Evolutionary conservation across 1,284 basidiomycete species (phyloP).

Genomic region (Trichosporon asahii): DNA sequence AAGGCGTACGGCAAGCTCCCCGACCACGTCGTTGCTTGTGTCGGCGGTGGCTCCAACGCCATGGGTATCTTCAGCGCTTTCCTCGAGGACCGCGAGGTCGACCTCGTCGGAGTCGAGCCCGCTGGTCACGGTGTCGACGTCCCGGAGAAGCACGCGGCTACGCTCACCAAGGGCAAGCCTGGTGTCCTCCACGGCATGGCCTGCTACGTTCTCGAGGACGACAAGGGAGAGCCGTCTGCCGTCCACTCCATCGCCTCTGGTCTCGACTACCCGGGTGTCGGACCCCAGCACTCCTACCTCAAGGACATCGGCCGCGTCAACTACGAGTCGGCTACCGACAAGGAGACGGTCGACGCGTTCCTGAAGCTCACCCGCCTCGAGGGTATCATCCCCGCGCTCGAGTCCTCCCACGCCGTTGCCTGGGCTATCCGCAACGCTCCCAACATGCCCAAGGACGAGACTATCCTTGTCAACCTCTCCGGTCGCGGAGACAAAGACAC

Average conservation of each 20-base stretch:
- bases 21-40: slow-evolving; percentile 91
- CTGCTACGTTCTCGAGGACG: slow-evolving; percentile 89
- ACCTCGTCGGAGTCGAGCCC: slow-evolving; percentile 87
- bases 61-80: slow-evolving; percentile 97
- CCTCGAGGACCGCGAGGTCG: slow-evolving; percentile 75
- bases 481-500: slow-evolving; percentile 26
- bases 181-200: slow-evolving; percentile 91
- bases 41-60: slow-evolving; percentile 95
- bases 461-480: slow-evolving; percentile 67
- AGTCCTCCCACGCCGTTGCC: slow-evolving; percentile 95
- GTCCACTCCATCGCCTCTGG: slow-evolving; percentile 84
- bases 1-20: slow-evolving; percentile 77
- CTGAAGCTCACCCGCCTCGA: slow-evolving; percentile 84
- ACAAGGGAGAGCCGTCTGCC: slow-evolving; percentile 86
- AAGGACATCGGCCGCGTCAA: slow-evolving; percentile 92
- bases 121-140: slow-evolving; percentile 89
- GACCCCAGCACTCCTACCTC: slow-evolving; percentile 95
- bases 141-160: slow-evolving; percentile 84
- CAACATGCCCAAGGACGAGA: slow-evolving; percentile 73
- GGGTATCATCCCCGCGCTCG: slow-evolving; percentile 96
- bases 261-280: slow-evolving; percentile 60
- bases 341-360: slow-evolving; percentile 90
- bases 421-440: slow-evolving; percentile 79
- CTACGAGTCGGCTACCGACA: slow-evolving; percentile 88
- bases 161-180: slow-evolving; percentile 80